Evolutionary conservation across 805 yeast genomes (phyloP), one percentile per base, ranked within the genome.

Genomic region (Lipomyces sp.): DNA sequence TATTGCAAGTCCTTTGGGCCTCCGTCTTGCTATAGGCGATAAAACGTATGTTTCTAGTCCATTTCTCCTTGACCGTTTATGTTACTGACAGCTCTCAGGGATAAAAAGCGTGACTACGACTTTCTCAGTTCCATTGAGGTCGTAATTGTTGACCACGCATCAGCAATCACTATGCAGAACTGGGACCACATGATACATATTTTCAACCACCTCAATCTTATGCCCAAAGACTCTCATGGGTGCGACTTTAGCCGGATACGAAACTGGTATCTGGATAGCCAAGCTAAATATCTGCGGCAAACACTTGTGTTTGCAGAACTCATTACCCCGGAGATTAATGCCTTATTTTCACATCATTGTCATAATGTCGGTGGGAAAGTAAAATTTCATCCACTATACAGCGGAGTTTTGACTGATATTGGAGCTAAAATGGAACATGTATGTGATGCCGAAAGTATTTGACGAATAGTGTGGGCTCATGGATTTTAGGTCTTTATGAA

Each of bases 191-290:
- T 95, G 7, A 77, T 77, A 37, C 87, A 87, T 15, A 78, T 89
- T n/a, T 80, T 88, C 71, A 86, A 87, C 69, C 87, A 88, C 75
- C 71, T 92, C 64, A 92, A 93, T 77, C 80, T 83, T 64, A 86
- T 92, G 57, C 98, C 98, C 4, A 85, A 86, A 69, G 86, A 88
- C 60, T 87, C 90, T 70, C 92, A 87, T 69, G 89, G 87, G 64
- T 89, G 96, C 15, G 99, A 95, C 78, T 95, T 95, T 77, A 86
- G 95, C 64, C 84, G 99, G 72, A 88, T 95, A 50, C 84, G 97
- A 73, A 89, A 90, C 89, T 93, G 97, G 96, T 87, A 89, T 48
- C 87, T 95, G 70, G 93, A 95, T 74, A 96, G 91, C 69, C 87
- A 90, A 72, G 88, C 90, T 13, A 83, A 81, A 69, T 80, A 81